Base-by-base conservation (phyloP, 2,329 filamentous ascomycete genomes). In the Paecilomyces niveus region DNA sequence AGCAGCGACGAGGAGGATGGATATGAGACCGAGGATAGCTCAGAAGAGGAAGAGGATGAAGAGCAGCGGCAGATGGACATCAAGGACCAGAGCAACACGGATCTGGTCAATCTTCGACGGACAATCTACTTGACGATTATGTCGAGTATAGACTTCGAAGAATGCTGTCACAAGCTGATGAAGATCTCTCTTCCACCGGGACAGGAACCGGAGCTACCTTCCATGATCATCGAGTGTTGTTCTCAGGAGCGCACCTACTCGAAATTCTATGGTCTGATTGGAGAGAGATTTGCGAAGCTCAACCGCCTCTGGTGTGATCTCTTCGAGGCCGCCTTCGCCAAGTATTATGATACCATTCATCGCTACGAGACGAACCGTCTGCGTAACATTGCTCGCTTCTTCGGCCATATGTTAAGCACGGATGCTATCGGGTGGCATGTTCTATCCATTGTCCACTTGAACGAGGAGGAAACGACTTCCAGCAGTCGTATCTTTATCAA, bases 401-500 rank as follows among this genome's bases (percentile, higher is more conserved):
- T 97, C 68, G 92, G 92, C 10, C 92, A 97, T 71, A 83, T 97
- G 70, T 83, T 99, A 55, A 87, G 89, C 53, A 89, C 87, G 9
- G 92, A 97, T 69, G 90, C 90, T 21, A 88, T 99, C 59, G 90
- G 90, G 59, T 97, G 94, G 94, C 90, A 97, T 69, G 88, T 90
- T 22, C 76, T 99, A 53, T 89, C 88, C 0, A 83, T 88, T 57
- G 86, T 99, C 61, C 92, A 92, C 71, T 79, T 99, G 55, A 99
- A 94, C 70, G 92, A 99, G 73, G 93, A 97, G 59, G 94, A 99
- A 69, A 99, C 94, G 0, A 99, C 93, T 0, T 93, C 92, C 1
- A 94, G 91, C 62, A 96, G 90, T 65, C 90, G 94, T 80, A 97
- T 99, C 73, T 99, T 97, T 71, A 89, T 99, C 81, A 97, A 97